Evolutionary conservation across 768 basidiomycete species (phyloP), one percentile per base, ranked within the genome.

Genomic region (Amyloporia xantha): DNA sequence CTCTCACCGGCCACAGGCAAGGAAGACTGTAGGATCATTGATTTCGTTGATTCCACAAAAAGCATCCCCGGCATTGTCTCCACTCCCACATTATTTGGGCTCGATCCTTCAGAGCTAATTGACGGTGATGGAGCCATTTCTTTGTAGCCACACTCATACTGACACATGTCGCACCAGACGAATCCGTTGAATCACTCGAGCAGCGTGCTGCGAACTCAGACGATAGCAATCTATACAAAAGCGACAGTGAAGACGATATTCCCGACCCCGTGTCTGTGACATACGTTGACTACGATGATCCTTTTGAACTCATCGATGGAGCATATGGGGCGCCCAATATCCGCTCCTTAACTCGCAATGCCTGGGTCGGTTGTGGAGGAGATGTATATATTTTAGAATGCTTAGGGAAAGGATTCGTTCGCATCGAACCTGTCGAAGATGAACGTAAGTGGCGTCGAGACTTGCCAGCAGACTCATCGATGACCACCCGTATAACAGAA

Each of bases 281-380:
- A 11, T 94, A 88, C 58, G 70, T 72, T 24, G 91, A 93, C 56
- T 77, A 89, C 54, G 82, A 86, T 3, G 71, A 91, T 56, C 86
- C 89, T 0, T 86, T 89, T 51, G 68, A 74, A 9, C 65, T 86
- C 41, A 70, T 77, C 4, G 66, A 73, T 25, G 57, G 72, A 28
- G 71, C 69, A 19, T 76, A 75, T 2, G 79, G 78, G 11, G 70
- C 61, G 12, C 76, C 82, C 11, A 77, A 83, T 55, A 69, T 87
- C 15, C 53, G 65, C 17, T 64, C 62, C 20, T 50, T 86, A 35
- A 91, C 81, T 54, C 65, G 58, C 17, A 72, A 78, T 54, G 78
- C 86, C 4, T 92, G 92, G 92, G 84, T 95, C 6, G 79, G 79
- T 2, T 90, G 87, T 57, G 88, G 91, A 5, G 69, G 72, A 3